phyloP scores from a whole-genome alignment of 495 filamentous ascomycete genomes.

The Penicillium paxilli region DNA sequence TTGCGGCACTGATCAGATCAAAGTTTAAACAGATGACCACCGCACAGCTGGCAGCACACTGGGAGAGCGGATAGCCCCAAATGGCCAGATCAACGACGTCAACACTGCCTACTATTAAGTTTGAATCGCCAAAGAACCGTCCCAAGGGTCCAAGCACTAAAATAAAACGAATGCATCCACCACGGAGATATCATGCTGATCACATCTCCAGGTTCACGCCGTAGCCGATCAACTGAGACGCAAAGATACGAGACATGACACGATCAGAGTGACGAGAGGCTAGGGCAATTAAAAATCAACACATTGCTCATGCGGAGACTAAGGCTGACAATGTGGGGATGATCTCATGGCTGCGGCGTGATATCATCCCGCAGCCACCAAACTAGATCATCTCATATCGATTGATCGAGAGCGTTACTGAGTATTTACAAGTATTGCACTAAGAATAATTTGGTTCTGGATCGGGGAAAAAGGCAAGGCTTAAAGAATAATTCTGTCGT shows the following conservation, averaged over 20 bases:
- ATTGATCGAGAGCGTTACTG: neutral
- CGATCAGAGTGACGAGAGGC: neutral
- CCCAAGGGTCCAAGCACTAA: neutral
- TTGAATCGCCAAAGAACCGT: neutral
- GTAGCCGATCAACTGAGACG: too few relatives aligned
- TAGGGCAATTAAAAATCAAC: neutral
- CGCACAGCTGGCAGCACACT: neutral
- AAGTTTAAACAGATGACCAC: neutral
- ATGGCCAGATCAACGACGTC: neutral
- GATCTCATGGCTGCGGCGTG: conserved; percentile 23
- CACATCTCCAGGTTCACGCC: too few relatives aligned
- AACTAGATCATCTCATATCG: neutral
- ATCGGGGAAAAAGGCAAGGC: too few relatives aligned
- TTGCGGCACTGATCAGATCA: neutral
- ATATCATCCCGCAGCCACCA: conserved; percentile 18
- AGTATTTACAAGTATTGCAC: conserved; percentile 3
- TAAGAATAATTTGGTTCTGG: too few relatives aligned
- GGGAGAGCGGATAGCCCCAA: neutral
- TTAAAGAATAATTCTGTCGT: neutral
- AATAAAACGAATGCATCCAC: neutral
- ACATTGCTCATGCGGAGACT: conserved; percentile 6
- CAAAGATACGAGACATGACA: neutral
- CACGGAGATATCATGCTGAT: neutral
- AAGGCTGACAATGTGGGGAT: conserved; percentile 10
- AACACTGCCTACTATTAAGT: neutral